Base-by-base conservation (phyloP, 495 filamentous ascomycete genomes). In the Platismatia glauca region DNA sequence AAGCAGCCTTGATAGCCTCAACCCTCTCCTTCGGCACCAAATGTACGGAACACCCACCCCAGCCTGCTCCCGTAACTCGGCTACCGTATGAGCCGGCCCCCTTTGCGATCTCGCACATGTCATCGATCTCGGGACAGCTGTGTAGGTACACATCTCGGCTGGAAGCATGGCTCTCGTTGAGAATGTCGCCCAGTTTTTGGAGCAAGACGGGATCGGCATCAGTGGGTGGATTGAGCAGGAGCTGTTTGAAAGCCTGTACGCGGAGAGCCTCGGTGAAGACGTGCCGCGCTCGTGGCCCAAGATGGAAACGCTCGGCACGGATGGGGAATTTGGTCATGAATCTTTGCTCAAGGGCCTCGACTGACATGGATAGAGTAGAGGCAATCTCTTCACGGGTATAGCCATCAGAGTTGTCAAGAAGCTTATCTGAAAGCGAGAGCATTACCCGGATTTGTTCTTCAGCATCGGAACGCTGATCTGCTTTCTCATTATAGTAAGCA, bases 11-110 rank as follows among this genome's bases (percentile, higher is more conserved):
- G 31, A 98, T 87, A 43, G 76, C 84, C n/a, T 90, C 85, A 2
- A 96, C 88, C 75, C 88, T 93, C 61, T 90, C 83, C 67, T 85
- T 87, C 3, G 93, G 88, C 55, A 97, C 85, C 62, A 98, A 81
- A 74, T 98, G 95, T 57, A 98, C 93, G 52, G 83, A 91, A 73
- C 95, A 97, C 16, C 94, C 94, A 64, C 94, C 94, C 94, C 94
- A 98, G 34, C 94, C 94, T 20, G 94, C 94, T 57, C 94, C 94
- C 3, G 94, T 98, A 69, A 97, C 75, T 12, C 94, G 81, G 66
- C 87, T 89, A 27, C 94, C 95, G 74, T 88, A 93, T 46, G 86
- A 82, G 27, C 95, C 94, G 6, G 87, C 88, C 50, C 75, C 76
- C 16, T 85, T 80, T 2, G 94, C 93, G 66, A 97, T 86, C 34